Base-by-base conservation (phyloP, 2,329 filamentous ascomycete genomes). In the Epichloe coenophiala region DNA sequence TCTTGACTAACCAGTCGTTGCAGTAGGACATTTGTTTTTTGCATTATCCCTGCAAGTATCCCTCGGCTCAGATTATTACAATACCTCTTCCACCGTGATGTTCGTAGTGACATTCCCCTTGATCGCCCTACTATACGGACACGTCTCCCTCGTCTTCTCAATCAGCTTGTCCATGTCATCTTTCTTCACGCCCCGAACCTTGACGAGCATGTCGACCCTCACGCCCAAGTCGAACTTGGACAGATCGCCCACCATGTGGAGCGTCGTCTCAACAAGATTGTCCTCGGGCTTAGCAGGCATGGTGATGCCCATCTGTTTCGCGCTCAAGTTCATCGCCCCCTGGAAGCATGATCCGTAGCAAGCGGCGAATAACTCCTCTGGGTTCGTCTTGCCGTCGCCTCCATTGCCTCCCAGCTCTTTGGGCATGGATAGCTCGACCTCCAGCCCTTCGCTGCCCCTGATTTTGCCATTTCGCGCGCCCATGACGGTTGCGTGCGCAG, bases 281-380 rank as follows among this genome's bases (percentile, higher is more conserved):
- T 69, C 66, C 51, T 62, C 59, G n/a, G 61, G 49, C 40, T 59
- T 62, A 2, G 57, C 56, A 0, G 71, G 69, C 64, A 72, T 68
- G 47, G 64, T 65, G 42, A 73, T 59, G 37, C 66, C 67, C 49
- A 73, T 48, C 17, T 58, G 58, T 13, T 65, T 59, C 0, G 71
- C 71, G 3, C 64, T 60, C 2, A 69, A 67, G 53, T 68, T 70
- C 71, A 73, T 72, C 6, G 70, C 69, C 33, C 33, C 65, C 55
- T 73, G 71, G 57, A 71, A 72, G 55, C 70, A 73, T 8, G 71
- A 69, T 27, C 70, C 71, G 53, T 72, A 73, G 21, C 70, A 70
- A 1, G 70, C 70, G 1, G 71, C 69, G 53, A 73, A 73, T 2
- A 74, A 65, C 54, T 73, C 71, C 58, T 73, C 71, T 1, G 68